A percentile compares a stretch with the other conserved stretches of the same genome.
These are phyloP conservation scores for Cladorrhinum sp. DNA, from an alignment of 2,329 filamentous ascomycete genomes.

Conservation along the genomic window DNA sequence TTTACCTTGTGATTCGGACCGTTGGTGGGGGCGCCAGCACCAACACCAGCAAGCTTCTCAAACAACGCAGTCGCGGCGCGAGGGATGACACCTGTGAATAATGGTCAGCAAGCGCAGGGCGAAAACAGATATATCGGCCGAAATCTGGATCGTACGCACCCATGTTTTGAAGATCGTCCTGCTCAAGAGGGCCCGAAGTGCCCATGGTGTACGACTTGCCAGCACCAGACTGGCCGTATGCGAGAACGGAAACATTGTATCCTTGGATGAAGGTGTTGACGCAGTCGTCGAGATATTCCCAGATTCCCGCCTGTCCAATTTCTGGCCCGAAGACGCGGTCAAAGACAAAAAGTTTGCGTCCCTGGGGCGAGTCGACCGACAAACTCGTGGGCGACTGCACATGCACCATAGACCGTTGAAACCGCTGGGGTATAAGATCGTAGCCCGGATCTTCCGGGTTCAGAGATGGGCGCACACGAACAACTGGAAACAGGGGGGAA, in stretches of 20 bases:
- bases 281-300: conserved; percentile 90
- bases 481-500: conserved; percentile 53
- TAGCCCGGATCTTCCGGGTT: conserved; percentile 82
- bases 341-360: conserved; percentile 93
- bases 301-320: conserved; percentile 81
- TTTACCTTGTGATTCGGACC: conserved; percentile 42
- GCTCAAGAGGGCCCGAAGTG: conserved; percentile 80
- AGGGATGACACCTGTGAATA: conserved; percentile 77
- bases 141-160: conserved; percentile 53
- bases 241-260: conserved; percentile 96
- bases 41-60: conserved; percentile 63
- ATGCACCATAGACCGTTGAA: conserved; percentile 89
- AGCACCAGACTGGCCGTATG: conserved; percentile 95
- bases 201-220: conserved; percentile 99
- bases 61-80: conserved; percentile 84
- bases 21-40: conserved; percentile 33
- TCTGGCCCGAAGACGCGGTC: conserved; percentile 89
- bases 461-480: conserved; percentile 87
- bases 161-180: conserved; percentile 68
- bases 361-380: conserved; percentile 85
- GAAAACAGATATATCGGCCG: neutral
- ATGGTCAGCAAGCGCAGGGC: conserved; percentile 1
- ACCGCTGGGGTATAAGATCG: conserved; percentile 92
- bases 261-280: conserved; percentile 88
- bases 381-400: conserved; percentile 82